phyloP scores from a whole-genome alignment of 2,329 filamentous ascomycete species.

The Calonectria naviculata region DNA sequence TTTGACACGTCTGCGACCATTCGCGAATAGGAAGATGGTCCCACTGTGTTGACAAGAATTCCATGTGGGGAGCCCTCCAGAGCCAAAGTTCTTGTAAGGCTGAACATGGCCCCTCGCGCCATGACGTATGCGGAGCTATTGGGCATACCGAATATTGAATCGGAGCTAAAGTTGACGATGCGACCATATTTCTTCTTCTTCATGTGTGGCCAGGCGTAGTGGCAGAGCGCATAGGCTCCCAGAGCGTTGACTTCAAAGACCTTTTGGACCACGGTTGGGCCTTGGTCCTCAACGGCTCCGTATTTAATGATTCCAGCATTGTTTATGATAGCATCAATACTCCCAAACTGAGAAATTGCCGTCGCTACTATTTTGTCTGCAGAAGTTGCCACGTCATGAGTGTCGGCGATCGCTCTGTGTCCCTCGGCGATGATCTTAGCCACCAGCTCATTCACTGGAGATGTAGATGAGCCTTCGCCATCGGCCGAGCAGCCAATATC shows the following conservation, averaged over 20 bases:
- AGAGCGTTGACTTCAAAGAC: neutral
- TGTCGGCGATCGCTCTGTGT: neutral
- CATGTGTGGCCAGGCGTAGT: conserved; percentile 13
- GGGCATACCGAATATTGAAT: conserved; percentile 1
- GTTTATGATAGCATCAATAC: conserved; percentile 7
- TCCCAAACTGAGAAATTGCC: conserved; percentile 1
- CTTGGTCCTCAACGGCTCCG: neutral
- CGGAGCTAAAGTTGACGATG: conserved; percentile 10
- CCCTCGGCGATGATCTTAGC: neutral
- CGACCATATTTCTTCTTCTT: conserved; percentile 11
- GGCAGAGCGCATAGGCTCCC: conserved; percentile 3
- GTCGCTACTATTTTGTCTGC: neutral
- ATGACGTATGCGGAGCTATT: conserved; percentile 8
- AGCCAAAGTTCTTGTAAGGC: neutral
- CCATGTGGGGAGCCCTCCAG: conserved; percentile 1
- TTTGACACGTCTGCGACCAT: conserved; percentile 9
- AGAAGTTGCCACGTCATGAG: neutral
- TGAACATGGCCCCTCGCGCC: conserved; percentile 6
- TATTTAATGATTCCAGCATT: conserved; percentile 3
- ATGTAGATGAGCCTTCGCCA: neutral
- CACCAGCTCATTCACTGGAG: neutral
- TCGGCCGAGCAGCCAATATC: neutral
- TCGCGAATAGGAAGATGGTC: conserved; percentile 3
- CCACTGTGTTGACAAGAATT: conserved; percentile 13
- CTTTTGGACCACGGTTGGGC: neutral